Evolutionary conservation across 371 early-diverging fungal genomes (phyloP).

Genomic region (Mucor saturninus): DNA sequence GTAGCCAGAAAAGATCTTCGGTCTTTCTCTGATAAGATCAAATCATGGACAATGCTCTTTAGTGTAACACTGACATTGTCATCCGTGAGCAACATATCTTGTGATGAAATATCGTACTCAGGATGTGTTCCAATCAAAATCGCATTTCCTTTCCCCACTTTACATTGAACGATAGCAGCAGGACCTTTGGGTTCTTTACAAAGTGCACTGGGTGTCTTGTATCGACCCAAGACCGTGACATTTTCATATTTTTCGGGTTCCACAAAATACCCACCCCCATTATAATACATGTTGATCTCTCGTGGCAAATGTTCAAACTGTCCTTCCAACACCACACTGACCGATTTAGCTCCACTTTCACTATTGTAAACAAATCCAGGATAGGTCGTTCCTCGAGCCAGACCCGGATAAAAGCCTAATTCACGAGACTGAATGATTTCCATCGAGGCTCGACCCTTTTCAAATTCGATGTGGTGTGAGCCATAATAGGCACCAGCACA

Average conservation of each 20-base stretch:
- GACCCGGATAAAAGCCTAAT: conserved; percentile 74
- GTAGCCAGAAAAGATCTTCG: conserved; percentile 57
- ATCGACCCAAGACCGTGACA: conserved; percentile 67
- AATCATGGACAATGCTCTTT: conserved; percentile 42
- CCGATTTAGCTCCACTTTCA: conserved; percentile 77
- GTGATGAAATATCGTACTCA: conserved; percentile 67
- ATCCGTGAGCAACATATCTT: conserved; percentile 43
- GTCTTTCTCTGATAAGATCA: conserved; percentile 49
- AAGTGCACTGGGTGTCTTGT: conserved; percentile 44
- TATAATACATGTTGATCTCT: conserved; percentile 65
- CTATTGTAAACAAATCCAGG: conserved; percentile 83
- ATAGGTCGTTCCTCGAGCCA: conserved; percentile 75
- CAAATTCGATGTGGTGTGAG: conserved; percentile 74
- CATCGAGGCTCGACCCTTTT: conserved; percentile 60
- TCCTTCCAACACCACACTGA: conserved; percentile 45
- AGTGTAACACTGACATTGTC: conserved; percentile 28
- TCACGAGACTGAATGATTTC: conserved; percentile 78
- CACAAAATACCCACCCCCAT: conserved; percentile 84
- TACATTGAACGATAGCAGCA: conserved; percentile 61
- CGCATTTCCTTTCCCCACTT: conserved; percentile 68
- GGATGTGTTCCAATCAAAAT: conserved; percentile 75
- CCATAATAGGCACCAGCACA: conserved; percentile 96
- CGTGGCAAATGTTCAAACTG: conserved; percentile 5
- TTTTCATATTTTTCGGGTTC: conserved; percentile 45
- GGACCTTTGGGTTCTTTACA: conserved; percentile 28